Conservation (phyloP, 2,329 filamentous ascomycete species). For the Calonectria hawksworthii region DNA sequence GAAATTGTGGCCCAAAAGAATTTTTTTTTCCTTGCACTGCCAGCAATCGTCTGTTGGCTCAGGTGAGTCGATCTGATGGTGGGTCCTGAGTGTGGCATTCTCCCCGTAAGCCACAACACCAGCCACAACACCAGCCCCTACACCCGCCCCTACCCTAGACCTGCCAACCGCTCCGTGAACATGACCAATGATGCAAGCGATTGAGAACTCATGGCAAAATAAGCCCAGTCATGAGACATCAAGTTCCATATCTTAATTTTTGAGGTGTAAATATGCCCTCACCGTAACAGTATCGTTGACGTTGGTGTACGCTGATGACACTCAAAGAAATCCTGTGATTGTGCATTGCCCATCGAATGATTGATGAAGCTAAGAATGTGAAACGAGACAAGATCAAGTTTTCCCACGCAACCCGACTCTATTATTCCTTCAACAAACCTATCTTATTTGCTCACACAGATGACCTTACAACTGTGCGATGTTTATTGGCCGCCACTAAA, state of each 20-base stretch:
- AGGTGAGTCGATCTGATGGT: background rate
- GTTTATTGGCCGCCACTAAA: no score
- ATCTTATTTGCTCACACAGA: no score
- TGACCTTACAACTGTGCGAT: no score
- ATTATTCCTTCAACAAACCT: no score
- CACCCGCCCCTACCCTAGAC: background rate
- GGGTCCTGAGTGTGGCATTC: no score
- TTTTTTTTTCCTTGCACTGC: background rate
- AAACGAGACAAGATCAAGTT: no score
- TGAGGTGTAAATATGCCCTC: background rate
- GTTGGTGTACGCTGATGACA: no score
- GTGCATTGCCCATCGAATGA: no score
- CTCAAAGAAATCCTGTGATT: no score
- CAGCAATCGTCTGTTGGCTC: background rate
- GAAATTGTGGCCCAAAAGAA: background rate
- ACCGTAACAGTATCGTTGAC: no score
- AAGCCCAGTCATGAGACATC: background rate
- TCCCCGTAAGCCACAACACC: background rate
- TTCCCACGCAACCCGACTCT: no score
- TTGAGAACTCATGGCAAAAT: background rate
- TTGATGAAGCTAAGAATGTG: no score
- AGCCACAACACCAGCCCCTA: background rate
- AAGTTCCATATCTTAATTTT: background rate
- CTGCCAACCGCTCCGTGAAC: background rate
- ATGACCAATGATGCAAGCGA: background rate